A percentile compares a stretch with the other conserved stretches of the same genome.
Evolutionary conservation across 2,329 filamentous ascomycete species (phyloP).

Genomic region (Colletotrichum tabaci): DNA sequence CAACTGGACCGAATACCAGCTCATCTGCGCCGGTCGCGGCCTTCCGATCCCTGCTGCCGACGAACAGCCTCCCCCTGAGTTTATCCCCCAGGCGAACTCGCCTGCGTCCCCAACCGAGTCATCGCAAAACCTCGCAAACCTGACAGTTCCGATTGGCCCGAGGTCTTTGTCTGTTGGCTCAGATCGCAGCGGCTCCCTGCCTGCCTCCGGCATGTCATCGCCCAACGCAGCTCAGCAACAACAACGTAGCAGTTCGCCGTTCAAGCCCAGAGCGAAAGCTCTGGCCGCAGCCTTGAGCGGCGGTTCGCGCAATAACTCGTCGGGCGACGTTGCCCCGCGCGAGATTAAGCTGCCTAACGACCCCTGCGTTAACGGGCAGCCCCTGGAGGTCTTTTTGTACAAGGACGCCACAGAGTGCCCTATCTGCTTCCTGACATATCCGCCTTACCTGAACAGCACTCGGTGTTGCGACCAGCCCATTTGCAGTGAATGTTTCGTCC

Average conservation of each 20-base stretch:
- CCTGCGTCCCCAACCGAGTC: constrained; percentile 65
- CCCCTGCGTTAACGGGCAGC: constrained; percentile 93
- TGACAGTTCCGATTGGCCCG: constrained; percentile 85
- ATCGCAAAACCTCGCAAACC: constrained; percentile 75
- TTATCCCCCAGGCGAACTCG: constrained; percentile 63
- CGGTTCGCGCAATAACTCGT: constrained; percentile 80
- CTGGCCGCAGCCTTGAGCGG: constrained; percentile 84
- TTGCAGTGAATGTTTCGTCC: constrained; percentile 98
- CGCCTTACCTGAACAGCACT: constrained; percentile 93
- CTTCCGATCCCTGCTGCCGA: constrained; percentile 88
- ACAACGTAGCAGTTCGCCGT: constrained; percentile 70
- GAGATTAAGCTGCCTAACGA: constrained; percentile 87
- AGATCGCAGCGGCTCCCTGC: constrained; percentile 75
- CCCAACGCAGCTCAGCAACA: constrained; percentile 56
- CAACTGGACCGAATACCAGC: constrained; percentile 93
- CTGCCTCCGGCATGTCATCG: constrained; percentile 69
- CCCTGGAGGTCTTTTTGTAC: constrained; percentile 92
- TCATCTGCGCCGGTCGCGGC: constrained; percentile 91
- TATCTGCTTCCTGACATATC: constrained; percentile 97
- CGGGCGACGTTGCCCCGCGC: constrained; percentile 79
- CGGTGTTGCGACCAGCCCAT: constrained; percentile 96
- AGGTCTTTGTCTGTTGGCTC: constrained; percentile 86
- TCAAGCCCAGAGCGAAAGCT: constrained; percentile 90
- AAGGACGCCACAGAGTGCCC: constrained; percentile 93
- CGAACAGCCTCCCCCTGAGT: constrained; percentile 81